Evolutionary conservation across 176 grass and related monocot genomes (phyloP).

Genomic region (Urochloa ruziziensis): DNA sequence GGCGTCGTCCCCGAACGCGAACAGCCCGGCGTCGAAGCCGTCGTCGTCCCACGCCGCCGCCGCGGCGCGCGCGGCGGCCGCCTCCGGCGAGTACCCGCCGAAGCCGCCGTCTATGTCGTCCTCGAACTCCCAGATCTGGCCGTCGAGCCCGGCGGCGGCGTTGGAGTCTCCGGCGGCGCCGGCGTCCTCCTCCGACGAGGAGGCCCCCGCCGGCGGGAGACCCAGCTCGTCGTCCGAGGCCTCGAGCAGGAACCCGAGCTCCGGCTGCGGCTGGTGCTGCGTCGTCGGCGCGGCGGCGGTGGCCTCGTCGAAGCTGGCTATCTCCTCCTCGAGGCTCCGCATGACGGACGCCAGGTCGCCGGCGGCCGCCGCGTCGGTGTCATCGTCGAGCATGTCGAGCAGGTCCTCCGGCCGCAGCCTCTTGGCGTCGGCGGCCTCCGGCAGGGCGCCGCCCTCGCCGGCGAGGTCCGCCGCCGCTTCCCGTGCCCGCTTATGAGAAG

Average conservation of each 20-base stretch:
- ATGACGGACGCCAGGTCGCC: constrained; percentile 75
- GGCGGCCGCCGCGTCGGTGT: constrained; percentile 22
- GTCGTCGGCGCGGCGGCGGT: background rate
- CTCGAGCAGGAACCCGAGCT: constrained; percentile 66
- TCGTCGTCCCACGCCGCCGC: constrained; percentile 41
- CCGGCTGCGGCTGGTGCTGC: background rate
- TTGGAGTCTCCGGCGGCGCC: background rate
- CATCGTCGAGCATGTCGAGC: constrained; percentile 64
- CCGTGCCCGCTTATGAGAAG: constrained; percentile 35
- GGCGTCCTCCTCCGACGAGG: constrained; percentile 9
- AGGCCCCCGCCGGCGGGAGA: constrained; percentile 38
- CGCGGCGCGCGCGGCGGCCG: background rate
- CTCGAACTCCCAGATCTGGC: constrained; percentile 55
- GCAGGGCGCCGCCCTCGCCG: background rate
- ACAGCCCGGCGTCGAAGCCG: constrained; percentile 53
- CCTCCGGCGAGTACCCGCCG: constrained; percentile 24
- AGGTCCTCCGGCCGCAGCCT: constrained; percentile 55
- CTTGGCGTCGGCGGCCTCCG: constrained; percentile 5
- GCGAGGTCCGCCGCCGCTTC: constrained; percentile 19
- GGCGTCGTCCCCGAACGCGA: constrained; percentile 33
- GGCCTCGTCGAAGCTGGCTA: constrained; percentile 37
- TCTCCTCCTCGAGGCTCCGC: constrained; percentile 74
- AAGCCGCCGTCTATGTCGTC: constrained; percentile 33
- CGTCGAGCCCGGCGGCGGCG: background rate
- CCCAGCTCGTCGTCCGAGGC: constrained; percentile 92